These are phyloP conservation scores for Diaporthe citrichinensis DNA, from an alignment of 2,329 filamentous ascomycete species.

Conservation along the genomic window DNA sequence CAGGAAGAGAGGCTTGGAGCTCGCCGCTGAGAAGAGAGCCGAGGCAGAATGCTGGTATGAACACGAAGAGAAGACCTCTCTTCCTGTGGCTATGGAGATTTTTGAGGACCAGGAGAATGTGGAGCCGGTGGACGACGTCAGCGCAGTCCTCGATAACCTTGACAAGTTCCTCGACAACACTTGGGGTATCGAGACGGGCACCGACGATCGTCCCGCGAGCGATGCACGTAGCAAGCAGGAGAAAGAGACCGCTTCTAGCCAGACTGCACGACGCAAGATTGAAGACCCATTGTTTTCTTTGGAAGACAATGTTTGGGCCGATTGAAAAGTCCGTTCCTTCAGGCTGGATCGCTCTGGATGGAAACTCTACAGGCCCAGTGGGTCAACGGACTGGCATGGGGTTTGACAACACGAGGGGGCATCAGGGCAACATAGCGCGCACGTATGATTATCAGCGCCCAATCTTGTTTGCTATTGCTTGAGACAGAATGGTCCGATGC, in stretches of 20 bases:
- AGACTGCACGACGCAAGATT: background rate
- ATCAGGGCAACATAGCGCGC: background rate
- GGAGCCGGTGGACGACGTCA: constrained; percentile 57
- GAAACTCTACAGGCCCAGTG: too few species aligned
- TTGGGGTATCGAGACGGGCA: constrained; percentile 51
- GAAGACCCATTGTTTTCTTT: constrained; percentile 36
- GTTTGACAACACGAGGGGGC: background rate
- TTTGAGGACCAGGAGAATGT: constrained; percentile 33
- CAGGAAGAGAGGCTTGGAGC: constrained; percentile 35
- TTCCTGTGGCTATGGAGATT: background rate
- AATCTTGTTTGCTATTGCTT: background rate
- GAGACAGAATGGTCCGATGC: background rate
- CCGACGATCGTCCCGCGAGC: constrained; percentile 52
- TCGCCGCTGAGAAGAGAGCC: constrained; percentile 28
- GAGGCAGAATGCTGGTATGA: constrained; percentile 1
- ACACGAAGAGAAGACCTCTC: background rate
- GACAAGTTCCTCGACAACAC: constrained; percentile 58
- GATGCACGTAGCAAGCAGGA: constrained; percentile 40
- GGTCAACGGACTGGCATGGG: background rate
- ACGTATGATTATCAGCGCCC: background rate
- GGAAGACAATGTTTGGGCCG: constrained; percentile 38
- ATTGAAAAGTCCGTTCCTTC: constrained; percentile 6
- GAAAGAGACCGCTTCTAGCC: background rate
- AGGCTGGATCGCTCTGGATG: background rate
- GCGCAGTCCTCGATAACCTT: constrained; percentile 61